These are phyloP conservation scores for Diaporthe helianthi DNA, from an alignment of 2,329 filamentous ascomycete species.

Conservation along the genomic window DNA sequence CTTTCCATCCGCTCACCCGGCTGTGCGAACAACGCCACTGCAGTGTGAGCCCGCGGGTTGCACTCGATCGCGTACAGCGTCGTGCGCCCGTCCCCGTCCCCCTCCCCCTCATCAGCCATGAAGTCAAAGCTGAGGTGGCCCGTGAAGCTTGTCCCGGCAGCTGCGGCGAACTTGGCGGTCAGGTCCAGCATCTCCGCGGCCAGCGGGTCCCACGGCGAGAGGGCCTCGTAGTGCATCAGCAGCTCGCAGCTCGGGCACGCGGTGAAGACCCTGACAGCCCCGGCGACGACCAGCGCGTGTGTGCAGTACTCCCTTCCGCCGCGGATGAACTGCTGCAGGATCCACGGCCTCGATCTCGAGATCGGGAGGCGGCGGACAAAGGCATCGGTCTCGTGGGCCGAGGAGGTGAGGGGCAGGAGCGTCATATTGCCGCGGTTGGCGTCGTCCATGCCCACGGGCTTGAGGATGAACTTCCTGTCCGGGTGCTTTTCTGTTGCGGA, in stretches of 20 bases:
- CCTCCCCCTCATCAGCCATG: constrained; percentile 61
- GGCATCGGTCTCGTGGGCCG: constrained; percentile 58
- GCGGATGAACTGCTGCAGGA: constrained; percentile 72
- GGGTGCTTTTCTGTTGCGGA: constrained; percentile 37
- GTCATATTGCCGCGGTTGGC: constrained; percentile 67
- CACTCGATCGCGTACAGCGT: constrained; percentile 73
- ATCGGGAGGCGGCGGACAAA: constrained; percentile 63
- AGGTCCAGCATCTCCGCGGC: constrained; percentile 69
- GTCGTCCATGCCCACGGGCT: constrained; percentile 69
- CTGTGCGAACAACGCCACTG: constrained; percentile 64
- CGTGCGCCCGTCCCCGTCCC: constrained; percentile 42
- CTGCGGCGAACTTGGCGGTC: constrained; percentile 63
- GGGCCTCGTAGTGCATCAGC: constrained; percentile 70
- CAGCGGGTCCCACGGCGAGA: constrained; percentile 61
- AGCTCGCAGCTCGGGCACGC: constrained; percentile 69
- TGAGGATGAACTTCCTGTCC: constrained; percentile 66
- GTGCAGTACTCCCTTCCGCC: constrained; percentile 73
- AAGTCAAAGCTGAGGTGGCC: constrained; percentile 79
- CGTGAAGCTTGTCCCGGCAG: constrained; percentile 55
- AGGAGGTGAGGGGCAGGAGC: constrained; percentile 63
- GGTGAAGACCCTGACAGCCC: constrained; percentile 69
- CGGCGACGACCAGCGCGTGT: constrained; percentile 71
- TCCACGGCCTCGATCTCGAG: constrained; percentile 63
- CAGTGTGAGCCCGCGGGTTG: constrained; percentile 74
- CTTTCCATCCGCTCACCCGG: constrained; percentile 49